phyloP scores from a whole-genome alignment of 1,284 basidiomycete species.

The Pyrrhoderma noxium region DNA sequence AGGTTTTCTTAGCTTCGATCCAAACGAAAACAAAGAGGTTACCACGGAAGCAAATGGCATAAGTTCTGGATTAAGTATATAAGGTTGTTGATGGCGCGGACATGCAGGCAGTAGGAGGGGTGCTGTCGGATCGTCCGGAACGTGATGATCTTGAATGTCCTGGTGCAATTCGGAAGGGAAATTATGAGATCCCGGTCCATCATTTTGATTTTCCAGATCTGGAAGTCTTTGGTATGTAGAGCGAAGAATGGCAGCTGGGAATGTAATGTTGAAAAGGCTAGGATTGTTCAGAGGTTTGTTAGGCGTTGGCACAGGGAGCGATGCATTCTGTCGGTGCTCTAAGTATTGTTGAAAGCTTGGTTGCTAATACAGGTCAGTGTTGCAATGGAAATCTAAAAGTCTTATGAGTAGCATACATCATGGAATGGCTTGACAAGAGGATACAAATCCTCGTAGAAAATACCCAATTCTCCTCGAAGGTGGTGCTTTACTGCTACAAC shows the following conservation, averaged over 20 bases:
- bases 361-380: too few relatives aligned
- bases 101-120: slow-evolving; percentile 17
- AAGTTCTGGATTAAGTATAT: not conserved
- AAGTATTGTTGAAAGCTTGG: too few relatives aligned
- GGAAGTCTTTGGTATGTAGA: slow-evolving; percentile 1
- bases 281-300: too few relatives aligned
- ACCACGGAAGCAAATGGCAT: slow-evolving; percentile 11
- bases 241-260: not conserved
- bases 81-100: slow-evolving; percentile 5
- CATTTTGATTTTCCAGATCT: slow-evolving; percentile 4
- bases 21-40: not conserved
- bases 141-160: slow-evolving; percentile 27
- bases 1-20: not conserved
- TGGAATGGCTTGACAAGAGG: slow-evolving; percentile 38
- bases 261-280: not conserved
- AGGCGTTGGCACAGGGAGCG: too few relatives aligned
- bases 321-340: too few relatives aligned
- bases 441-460: slow-evolving; percentile 55
- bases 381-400: too few relatives aligned
- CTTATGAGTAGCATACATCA: slow-evolving; percentile 21
- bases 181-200: slow-evolving; percentile 28
- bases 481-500: slow-evolving; percentile 59
- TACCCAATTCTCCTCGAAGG: slow-evolving; percentile 49
- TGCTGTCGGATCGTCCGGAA: slow-evolving; percentile 14
- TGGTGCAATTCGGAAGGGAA: slow-evolving; percentile 41